Evolutionary conservation across 495 filamentous ascomycete species (phyloP).

Genomic region (Neurospora sp.): DNA sequence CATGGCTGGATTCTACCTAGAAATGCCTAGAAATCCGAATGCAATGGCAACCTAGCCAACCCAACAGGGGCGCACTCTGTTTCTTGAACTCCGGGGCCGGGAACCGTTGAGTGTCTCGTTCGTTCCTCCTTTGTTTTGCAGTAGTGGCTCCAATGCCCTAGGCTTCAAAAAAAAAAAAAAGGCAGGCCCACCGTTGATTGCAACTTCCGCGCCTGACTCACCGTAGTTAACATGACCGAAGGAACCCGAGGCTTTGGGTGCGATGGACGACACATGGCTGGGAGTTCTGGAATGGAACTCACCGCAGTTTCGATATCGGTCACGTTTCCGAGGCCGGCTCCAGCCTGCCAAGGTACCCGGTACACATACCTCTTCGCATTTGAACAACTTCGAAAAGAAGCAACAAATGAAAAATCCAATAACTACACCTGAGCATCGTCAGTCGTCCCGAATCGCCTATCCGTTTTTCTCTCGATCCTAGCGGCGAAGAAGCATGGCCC

Average conservation of each 20-base stretch:
- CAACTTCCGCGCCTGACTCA: not conserved
- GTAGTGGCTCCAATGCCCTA: not conserved
- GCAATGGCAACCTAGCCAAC: not conserved
- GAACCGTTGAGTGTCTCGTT: not conserved
- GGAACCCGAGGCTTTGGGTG: not conserved
- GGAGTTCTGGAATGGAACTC: not conserved
- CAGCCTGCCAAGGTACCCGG: not conserved
- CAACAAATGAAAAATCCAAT: not conserved
- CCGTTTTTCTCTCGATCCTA: not conserved
- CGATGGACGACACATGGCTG: not conserved
- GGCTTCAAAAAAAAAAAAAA: not conserved
- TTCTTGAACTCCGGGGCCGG: not conserved
- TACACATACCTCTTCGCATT: not conserved
- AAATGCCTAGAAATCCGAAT: not conserved
- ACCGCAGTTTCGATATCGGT: not conserved
- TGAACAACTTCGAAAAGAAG: not conserved
- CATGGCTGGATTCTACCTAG: not conserved
- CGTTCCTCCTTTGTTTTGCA: not conserved
- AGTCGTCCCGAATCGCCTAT: not conserved
- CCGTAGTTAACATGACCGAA: not conserved
- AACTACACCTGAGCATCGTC: not conserved
- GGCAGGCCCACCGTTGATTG: not conserved
- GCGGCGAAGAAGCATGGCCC: not conserved
- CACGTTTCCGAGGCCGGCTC: not conserved
- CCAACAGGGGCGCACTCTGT: not conserved